Evolutionary conservation across 2,329 filamentous ascomycete species (phyloP).

Genomic region (Ceratocystis cubensis): DNA sequence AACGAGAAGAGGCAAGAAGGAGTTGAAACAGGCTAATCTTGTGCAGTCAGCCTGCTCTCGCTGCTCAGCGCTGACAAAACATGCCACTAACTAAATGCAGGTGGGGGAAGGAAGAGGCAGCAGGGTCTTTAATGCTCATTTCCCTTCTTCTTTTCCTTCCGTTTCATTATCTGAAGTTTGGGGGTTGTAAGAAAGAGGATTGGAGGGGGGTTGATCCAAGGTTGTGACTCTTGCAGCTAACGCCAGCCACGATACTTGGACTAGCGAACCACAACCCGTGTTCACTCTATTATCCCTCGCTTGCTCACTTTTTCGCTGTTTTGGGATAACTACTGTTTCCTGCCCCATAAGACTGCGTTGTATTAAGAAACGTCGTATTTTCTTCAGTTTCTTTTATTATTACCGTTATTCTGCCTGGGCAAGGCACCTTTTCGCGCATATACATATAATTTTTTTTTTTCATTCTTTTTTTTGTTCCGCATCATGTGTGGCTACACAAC

Average conservation of each 20-base stretch:
- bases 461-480: not conserved
- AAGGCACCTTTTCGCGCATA: not conserved
- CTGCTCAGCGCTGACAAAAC: not conserved
- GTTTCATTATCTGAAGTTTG: not conserved
- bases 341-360: not conserved
- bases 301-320: not conserved
- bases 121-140: not conserved
- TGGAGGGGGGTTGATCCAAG: not conserved
- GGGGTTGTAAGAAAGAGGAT: not conserved
- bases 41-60: no score
- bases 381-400: not conserved
- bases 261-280: not conserved
- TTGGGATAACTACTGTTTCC: not conserved
- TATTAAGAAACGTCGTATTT: not conserved
- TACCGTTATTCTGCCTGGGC: not conserved
- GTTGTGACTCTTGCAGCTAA: not conserved
- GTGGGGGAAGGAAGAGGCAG: not conserved
- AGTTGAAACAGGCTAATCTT: conserved; percentile 2
- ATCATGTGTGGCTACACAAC: not conserved
- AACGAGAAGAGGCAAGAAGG: not conserved
- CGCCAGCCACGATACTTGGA: not conserved
- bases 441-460: not conserved
- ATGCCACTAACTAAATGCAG: not conserved
- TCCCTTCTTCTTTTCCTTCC: not conserved
- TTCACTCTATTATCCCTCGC: not conserved